Conservation (phyloP, 2,329 filamentous ascomycete genomes). For the Ophiostoma sp. region DNA sequence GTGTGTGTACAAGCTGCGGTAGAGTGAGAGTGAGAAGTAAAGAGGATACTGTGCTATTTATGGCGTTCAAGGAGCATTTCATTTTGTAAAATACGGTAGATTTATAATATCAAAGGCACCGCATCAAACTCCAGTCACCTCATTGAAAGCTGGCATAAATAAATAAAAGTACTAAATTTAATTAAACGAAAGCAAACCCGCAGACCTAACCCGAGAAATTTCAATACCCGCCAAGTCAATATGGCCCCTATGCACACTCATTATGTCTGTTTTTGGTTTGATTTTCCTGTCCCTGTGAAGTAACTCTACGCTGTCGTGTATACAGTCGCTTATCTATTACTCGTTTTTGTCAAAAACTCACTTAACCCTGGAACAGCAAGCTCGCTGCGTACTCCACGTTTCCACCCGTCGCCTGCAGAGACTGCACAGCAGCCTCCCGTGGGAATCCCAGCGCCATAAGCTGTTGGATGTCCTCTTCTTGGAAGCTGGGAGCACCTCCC, state of each 20-base stretch:
- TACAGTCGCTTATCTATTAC: background rate
- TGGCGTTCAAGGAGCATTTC: background rate
- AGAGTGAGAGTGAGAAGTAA: constrained; percentile 31
- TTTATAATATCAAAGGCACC: background rate
- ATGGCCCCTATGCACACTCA: background rate
- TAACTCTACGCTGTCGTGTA: background rate
- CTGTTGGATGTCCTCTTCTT: constrained; percentile 69
- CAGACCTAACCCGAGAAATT: background rate
- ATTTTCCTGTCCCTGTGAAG: too few relatives aligned
- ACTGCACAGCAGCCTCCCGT: constrained; percentile 72
- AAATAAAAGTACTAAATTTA: background rate
- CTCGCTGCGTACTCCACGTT: constrained; percentile 88
- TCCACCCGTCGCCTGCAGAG: constrained; percentile 78
- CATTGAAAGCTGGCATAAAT: background rate
- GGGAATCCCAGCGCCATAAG: constrained; percentile 77
- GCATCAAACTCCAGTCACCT: too few relatives aligned
- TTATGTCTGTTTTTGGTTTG: background rate
- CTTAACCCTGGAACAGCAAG: constrained; percentile 61
- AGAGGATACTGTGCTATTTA: background rate
- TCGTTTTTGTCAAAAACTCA: too few relatives aligned
- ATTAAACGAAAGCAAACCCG: background rate
- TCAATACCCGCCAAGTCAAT: background rate
- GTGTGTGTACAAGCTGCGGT: constrained; percentile 92
- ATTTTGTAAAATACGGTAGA: background rate
- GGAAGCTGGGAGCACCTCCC: constrained; percentile 42